Conservation (phyloP, 2,329 filamentous ascomycete genomes). For the Claviceps sp. region DNA sequence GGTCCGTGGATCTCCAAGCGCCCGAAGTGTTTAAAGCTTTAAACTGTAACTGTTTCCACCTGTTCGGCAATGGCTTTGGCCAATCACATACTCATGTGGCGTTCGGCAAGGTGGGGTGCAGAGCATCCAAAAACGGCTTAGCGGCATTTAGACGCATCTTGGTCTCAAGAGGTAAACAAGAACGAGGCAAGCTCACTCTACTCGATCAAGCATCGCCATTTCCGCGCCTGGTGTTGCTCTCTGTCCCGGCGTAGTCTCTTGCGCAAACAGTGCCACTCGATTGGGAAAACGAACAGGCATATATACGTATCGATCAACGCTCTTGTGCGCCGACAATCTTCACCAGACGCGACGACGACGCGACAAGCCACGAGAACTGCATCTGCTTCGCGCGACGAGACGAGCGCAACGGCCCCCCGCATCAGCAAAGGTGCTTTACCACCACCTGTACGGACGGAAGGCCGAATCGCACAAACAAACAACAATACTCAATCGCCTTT, state of each 20-base stretch:
- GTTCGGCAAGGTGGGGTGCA: not conserved
- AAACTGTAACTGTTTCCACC: too few relatives aligned
- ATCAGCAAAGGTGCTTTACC: slow-evolving; percentile 6
- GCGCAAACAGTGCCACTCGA: not conserved
- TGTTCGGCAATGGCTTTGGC: too few relatives aligned
- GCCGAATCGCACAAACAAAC: not conserved
- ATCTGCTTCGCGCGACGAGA: slow-evolving; percentile 4
- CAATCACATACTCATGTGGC: too few relatives aligned
- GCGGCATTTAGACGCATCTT: slow-evolving; percentile 1
- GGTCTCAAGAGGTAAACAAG: slow-evolving; percentile 9
- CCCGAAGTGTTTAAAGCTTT: too few relatives aligned
- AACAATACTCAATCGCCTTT: not conserved
- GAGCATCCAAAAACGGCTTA: slow-evolving; percentile 6
- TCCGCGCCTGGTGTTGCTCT: not conserved
- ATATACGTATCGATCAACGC: not conserved
- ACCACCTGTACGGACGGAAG: not conserved
- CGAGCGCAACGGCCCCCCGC: not conserved
- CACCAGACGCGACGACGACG: slow-evolving; percentile 4
- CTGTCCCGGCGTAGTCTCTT: not conserved
- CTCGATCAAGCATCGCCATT: slow-evolving; percentile 5
- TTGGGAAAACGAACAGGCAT: not conserved
- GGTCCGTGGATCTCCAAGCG: too few relatives aligned
- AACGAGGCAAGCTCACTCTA: slow-evolving; percentile 5
- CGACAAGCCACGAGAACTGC: not conserved
- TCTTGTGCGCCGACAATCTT: slow-evolving; percentile 3